These are phyloP conservation scores for Aspergillus funiculosus DNA, from an alignment of 495 filamentous ascomycete genomes.

Conservation along the genomic window DNA sequence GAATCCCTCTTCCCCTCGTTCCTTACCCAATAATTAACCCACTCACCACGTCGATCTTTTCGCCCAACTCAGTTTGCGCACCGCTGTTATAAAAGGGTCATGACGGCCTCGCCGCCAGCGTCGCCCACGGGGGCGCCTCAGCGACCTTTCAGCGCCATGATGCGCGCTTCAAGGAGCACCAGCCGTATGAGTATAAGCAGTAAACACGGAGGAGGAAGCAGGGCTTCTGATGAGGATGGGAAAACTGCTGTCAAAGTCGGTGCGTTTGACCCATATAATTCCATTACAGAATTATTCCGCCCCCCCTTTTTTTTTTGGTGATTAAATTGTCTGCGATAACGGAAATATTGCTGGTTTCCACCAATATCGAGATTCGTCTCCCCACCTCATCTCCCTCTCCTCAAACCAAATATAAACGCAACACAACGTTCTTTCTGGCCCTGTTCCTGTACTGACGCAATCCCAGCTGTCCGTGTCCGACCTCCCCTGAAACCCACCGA, in stretches of 20 bases:
- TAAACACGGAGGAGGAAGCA: constrained; percentile 70
- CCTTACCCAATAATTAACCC: constrained; percentile 17
- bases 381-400: not conserved
- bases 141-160: constrained; percentile 81
- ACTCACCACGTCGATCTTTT: constrained; percentile 18
- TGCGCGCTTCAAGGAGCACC: constrained; percentile 72
- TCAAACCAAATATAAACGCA: too few relatives aligned
- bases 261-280: constrained; percentile 47
- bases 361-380: not conserved
- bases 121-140: constrained; percentile 53
- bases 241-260: constrained; percentile 99
- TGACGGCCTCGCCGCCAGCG: constrained; percentile 54
- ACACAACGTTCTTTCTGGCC: constrained; percentile 5
- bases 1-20: constrained; percentile 13
- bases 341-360: constrained; percentile 1
- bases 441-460: constrained; percentile 16
- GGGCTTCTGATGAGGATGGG: constrained; percentile 87
- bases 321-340: not conserved
- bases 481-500: constrained; percentile 78
- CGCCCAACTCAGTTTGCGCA: constrained; percentile 11
- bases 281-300: not conserved
- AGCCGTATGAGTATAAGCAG: constrained; percentile 89
- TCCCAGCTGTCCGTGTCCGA: constrained; percentile 83
- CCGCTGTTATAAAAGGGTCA: constrained; percentile 24
- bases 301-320: constrained; percentile 5